Percentiles rank a stretch among this genome's conserved stretches.
These are phyloP conservation scores for Colletotrichum sp. DNA, from an alignment of 2,329 filamentous ascomycete genomes.

Conservation along the genomic window DNA sequence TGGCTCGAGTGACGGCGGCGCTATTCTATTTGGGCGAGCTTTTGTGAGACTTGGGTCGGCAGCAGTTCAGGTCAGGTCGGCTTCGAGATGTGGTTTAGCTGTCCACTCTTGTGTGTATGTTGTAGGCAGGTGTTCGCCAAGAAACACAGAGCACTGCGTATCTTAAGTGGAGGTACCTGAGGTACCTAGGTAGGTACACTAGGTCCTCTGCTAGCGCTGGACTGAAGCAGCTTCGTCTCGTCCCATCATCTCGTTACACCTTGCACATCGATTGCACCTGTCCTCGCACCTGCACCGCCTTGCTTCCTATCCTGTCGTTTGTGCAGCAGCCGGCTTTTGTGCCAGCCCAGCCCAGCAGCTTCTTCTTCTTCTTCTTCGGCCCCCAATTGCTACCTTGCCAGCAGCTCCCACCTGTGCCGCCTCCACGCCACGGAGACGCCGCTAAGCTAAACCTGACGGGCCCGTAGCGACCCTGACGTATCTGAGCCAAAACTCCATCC, in stretches of 20 bases:
- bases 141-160: not conserved
- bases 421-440: slow-evolving; percentile 1
- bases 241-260: not conserved
- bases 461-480: slow-evolving; percentile 1
- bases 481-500: slow-evolving; percentile 12
- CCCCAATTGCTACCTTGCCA: not conserved
- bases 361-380: not conserved
- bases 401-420: not conserved
- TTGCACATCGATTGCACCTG: not conserved
- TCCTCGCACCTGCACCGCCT: not conserved
- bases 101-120: not conserved
- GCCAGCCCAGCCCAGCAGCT: not conserved
- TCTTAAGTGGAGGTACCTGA: not conserved
- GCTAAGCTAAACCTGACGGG: slow-evolving; percentile 1
- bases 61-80: not conserved
- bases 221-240: not conserved
- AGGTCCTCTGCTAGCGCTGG: not conserved
- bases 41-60: not conserved
- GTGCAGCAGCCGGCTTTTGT: not conserved
- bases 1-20: not conserved
- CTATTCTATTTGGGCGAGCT: not conserved
- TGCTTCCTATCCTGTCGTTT: not conserved
- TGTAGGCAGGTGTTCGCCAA: not conserved
- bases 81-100: not conserved
- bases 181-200: not conserved